Evolutionary conservation across 805 yeast genomes (phyloP), one percentile per base, ranked within the genome.

Genomic region (Candida krabiensis): DNA sequence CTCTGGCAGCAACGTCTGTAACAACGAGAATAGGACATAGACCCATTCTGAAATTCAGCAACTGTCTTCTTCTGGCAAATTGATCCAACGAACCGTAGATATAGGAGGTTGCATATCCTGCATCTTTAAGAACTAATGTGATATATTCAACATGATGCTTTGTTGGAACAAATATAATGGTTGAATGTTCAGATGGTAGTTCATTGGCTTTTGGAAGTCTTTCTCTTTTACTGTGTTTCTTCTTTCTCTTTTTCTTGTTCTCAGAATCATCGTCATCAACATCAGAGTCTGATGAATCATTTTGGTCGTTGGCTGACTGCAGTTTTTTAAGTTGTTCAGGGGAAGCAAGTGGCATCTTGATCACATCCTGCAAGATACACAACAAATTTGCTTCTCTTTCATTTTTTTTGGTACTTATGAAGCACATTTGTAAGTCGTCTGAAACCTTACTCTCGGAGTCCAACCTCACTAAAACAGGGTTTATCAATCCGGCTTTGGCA

Each of bases 1-100:
- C 99, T 71, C 99, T 83, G 2, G 99, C 99, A 18, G 96, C 96
- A 47, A 87, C 98, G 70, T 93, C 99, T 1, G 99, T 93, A 38
- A 93, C 99, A 8, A 93, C 97, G 60, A 93, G 64, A n/a, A 93
- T 61, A 21, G 86, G 79, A 4, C 96, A 80, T 31, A 85, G 69
- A 1, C 97, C 99, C 2, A 82, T 70, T 52, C 96, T 71, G 64
- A 93, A 93, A 50, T 88, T 82, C 55, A 83, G 75, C 35, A 93
- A 68, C 59, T 93, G 98, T 51, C 85, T 83, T 44, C 83, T 82
- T 73, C 99, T 83, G 1, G 99, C 99, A 52, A 80, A 83, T 59
- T 93, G 99, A 64, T 93, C 98, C 45, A 93, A 71, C 1, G 97
- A 77, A 62, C 99, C 98, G 58, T 93, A 93, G 46, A 91, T 86